Evolutionary conservation across 2,329 filamentous ascomycete species (phyloP).

Genomic region (Aureobasidium mangrovei): DNA sequence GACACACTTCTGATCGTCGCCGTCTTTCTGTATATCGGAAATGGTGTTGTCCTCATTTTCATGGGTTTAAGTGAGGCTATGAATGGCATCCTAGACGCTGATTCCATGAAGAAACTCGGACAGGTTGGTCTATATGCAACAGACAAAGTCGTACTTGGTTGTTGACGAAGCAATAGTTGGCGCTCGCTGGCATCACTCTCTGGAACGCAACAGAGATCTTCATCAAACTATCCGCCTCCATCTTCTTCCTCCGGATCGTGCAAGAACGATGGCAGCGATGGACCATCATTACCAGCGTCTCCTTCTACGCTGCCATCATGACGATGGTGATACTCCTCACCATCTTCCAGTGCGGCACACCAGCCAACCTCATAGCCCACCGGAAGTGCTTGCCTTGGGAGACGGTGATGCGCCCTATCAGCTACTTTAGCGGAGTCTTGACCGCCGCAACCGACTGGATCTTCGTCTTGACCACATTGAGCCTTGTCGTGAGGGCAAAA

Average conservation of each 20-base stretch:
- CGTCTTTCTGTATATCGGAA: constrained; percentile 12
- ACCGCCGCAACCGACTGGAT: constrained; percentile 31
- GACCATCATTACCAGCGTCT: constrained; percentile 21
- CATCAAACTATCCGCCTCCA: constrained; percentile 36
- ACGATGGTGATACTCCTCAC: constrained; percentile 19
- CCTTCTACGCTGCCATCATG: constrained; percentile 15
- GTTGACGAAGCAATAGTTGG: not conserved
- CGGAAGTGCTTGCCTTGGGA: constrained; percentile 13
- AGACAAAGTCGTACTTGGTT: not conserved
- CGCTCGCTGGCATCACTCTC: constrained; percentile 3
- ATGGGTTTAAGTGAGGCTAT: constrained; percentile 9
- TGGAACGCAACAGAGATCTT: constrained; percentile 22
- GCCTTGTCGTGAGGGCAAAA: constrained; percentile 32
- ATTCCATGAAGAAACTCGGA: not conserved
- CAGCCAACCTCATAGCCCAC: constrained; percentile 9
- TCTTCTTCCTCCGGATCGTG: constrained; percentile 38
- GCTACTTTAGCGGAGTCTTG: constrained; percentile 24
- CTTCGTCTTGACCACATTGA: constrained; percentile 32
- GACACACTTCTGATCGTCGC: constrained; percentile 14
- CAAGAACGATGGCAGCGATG: constrained; percentile 30
- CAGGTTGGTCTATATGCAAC: not conserved
- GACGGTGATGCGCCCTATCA: constrained; percentile 16
- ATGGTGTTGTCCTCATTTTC: constrained; percentile 11
- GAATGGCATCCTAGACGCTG: not conserved
- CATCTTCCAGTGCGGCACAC: constrained; percentile 17